Conservation (phyloP, 2,329 filamentous ascomycete genomes). For the Teratosphaeriaceae sp. region DNA sequence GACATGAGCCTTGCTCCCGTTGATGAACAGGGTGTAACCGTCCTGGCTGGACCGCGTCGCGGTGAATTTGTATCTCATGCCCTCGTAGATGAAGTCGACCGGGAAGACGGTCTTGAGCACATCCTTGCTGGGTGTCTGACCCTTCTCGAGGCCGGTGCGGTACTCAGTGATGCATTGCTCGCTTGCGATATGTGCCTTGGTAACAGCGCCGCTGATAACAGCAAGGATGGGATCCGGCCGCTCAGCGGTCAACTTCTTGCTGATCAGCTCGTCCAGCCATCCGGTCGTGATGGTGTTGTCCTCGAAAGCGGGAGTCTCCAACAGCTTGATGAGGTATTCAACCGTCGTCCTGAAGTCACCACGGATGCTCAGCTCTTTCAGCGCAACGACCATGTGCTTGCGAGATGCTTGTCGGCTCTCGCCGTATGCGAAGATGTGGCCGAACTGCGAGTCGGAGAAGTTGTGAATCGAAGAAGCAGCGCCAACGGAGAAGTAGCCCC, state of each 20-base stretch:
- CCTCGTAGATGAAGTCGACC: constrained; percentile 98
- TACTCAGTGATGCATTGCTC: constrained; percentile 85
- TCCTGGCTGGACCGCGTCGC: constrained; percentile 86
- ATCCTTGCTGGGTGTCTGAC: constrained; percentile 94
- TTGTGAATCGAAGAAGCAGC: constrained; percentile 96
- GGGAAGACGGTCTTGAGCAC: constrained; percentile 96
- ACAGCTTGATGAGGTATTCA: constrained; percentile 96
- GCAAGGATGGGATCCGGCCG: constrained; percentile 88
- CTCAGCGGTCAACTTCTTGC: constrained; percentile 94
- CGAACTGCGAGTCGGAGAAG: constrained; percentile 98
- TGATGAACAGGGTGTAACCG: constrained; percentile 98
- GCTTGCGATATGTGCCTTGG: constrained; percentile 91
- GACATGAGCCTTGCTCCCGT: constrained; percentile 91
- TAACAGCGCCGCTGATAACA: constrained; percentile 91
- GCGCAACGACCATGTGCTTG: constrained; percentile 98
- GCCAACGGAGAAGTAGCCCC: constrained; percentile 99
- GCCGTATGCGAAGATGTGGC: constrained; percentile 98
- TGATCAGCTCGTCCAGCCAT: constrained; percentile 97
- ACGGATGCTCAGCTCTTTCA: constrained; percentile 98
- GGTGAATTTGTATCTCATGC: constrained; percentile 94
- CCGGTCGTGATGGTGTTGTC: constrained; percentile 99
- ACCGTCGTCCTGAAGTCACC: constrained; percentile 98
- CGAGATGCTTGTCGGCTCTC: constrained; percentile 93
- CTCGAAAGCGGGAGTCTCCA: constrained; percentile 97
- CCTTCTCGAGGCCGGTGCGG: constrained; percentile 83